Evolutionary conservation across 176 grass and related monocot species (phyloP).

Genomic region (Oryza officinalis): DNA sequence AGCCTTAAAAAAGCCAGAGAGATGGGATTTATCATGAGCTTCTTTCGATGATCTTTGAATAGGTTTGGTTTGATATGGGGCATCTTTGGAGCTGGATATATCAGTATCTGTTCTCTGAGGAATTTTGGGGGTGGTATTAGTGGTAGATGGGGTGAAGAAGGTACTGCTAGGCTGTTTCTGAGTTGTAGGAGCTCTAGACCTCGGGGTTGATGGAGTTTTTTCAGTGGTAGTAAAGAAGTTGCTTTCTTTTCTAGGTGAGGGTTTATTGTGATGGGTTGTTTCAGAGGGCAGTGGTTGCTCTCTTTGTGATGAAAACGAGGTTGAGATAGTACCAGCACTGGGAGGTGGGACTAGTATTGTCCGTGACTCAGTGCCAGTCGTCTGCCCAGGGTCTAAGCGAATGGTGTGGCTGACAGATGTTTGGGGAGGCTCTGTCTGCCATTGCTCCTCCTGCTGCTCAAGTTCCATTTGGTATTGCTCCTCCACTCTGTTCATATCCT

Average conservation of each 20-base stretch:
- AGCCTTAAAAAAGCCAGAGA: slow-evolving; percentile 17
- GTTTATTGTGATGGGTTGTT: not conserved
- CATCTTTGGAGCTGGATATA: slow-evolving; percentile 16
- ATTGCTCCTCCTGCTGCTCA: slow-evolving; percentile 13
- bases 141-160: too few relatives aligned
- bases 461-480: slow-evolving; percentile 32
- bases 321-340: slow-evolving; percentile 19
- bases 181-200: slow-evolving; percentile 12
- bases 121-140: too few relatives aligned
- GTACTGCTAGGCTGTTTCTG: too few relatives aligned
- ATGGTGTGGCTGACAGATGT: not conserved
- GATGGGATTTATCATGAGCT: slow-evolving; percentile 9
- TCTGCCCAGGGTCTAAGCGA: slow-evolving; percentile 22
- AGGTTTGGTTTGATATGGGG: slow-evolving; percentile 24
- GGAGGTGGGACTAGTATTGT: slow-evolving; percentile 37
- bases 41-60: slow-evolving; percentile 16
- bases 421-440: not conserved
- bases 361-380: slow-evolving; percentile 19
- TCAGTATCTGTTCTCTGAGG: not conserved
- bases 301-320: slow-evolving; percentile 12
- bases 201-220: slow-evolving; percentile 7
- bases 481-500: slow-evolving; percentile 40
- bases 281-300: not conserved
- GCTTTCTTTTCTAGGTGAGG: slow-evolving; percentile 29
- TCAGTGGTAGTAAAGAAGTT: slow-evolving; percentile 28